These are phyloP conservation scores for Apiospora koreana DNA, from an alignment of 2,329 filamentous ascomycete species.

Conservation along the genomic window DNA sequence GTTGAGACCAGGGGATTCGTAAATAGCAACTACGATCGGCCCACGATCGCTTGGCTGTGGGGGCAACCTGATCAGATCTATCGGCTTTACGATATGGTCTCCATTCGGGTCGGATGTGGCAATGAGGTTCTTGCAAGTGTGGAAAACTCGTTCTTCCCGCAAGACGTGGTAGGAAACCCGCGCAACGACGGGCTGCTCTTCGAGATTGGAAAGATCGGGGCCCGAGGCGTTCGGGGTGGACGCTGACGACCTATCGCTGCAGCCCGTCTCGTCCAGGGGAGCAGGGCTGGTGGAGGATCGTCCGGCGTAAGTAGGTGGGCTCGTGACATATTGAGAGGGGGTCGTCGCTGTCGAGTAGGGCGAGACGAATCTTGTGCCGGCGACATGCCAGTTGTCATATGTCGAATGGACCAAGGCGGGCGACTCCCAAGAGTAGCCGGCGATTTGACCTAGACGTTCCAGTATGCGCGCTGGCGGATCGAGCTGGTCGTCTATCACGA, in stretches of 20 bases:
- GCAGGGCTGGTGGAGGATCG: slow-evolving; percentile 42
- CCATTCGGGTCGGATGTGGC: slow-evolving; percentile 71
- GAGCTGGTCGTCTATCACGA: slow-evolving; percentile 54
- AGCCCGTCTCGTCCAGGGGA: slow-evolving; percentile 37
- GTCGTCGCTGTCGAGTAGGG: slow-evolving; percentile 49
- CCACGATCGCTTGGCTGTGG: slow-evolving; percentile 68
- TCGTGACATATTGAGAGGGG: slow-evolving; percentile 45
- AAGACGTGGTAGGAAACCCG: slow-evolving; percentile 81
- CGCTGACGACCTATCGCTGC: slow-evolving; percentile 39
- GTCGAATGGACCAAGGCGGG: slow-evolving; percentile 61
- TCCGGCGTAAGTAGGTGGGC: slow-evolving; percentile 40
- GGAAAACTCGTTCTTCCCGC: slow-evolving; percentile 83
- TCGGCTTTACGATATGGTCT: slow-evolving; percentile 75
- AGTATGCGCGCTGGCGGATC: slow-evolving; percentile 70
- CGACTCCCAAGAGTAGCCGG: slow-evolving; percentile 74
- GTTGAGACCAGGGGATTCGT: slow-evolving; percentile 76
- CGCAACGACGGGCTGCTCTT: slow-evolving; percentile 69
- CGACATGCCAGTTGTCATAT: slow-evolving; percentile 88
- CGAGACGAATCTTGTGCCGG: slow-evolving; percentile 61
- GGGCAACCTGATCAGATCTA: slow-evolving; percentile 76
- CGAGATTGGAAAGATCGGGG: slow-evolving; percentile 55
- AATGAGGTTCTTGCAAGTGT: slow-evolving; percentile 75
- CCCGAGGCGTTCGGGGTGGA: slow-evolving; percentile 37
- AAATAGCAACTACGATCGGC: slow-evolving; percentile 77
- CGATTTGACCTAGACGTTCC: slow-evolving; percentile 71